Evolutionary conservation across 371 early-diverging fungal genomes (phyloP).

Genomic region (Circinella umbellata): DNA sequence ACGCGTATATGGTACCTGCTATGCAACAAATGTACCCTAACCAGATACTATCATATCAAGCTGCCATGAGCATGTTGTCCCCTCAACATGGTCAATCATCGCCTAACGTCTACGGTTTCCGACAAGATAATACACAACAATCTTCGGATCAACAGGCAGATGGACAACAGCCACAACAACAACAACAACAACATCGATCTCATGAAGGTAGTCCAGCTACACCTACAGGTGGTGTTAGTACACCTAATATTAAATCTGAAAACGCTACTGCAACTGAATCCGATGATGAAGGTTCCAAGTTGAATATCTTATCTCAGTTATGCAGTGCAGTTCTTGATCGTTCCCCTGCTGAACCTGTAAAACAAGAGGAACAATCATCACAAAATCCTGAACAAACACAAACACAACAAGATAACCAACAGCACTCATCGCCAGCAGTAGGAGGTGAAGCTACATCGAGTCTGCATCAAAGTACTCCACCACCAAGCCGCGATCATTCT

Average conservation of each 20-base stretch:
- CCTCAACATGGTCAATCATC: conserved; percentile 32
- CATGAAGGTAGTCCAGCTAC: conserved; percentile 18
- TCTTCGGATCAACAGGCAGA: conserved; percentile 6
- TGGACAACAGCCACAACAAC: conserved; percentile 16
- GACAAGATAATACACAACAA: conserved; percentile 15
- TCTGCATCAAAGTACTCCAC: conserved; percentile 8
- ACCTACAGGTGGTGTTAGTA: conserved; percentile 18
- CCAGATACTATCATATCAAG: conserved; percentile 42
- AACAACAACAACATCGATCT: conserved; percentile 19
- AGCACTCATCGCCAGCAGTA: conserved; percentile 9
- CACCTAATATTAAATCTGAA: conserved; percentile 11
- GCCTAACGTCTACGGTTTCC: conserved; percentile 19
- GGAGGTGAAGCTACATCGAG: neutral
- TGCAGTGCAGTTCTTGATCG: conserved; percentile 51
- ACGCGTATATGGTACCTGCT: conserved; percentile 43
- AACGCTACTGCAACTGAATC: conserved; percentile 29
- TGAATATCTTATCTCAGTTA: conserved; percentile 49
- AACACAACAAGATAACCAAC: neutral
- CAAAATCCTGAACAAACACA: conserved; percentile 1
- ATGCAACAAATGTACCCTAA: conserved; percentile 37
- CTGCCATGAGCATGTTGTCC: conserved; percentile 45
- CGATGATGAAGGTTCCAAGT: conserved; percentile 52
- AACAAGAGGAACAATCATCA: conserved; percentile 9
- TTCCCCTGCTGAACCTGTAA: conserved; percentile 5
- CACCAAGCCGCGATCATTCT: conserved; percentile 17